Percentiles rank a stretch among this genome's conserved stretches.
Evolutionary conservation across 768 basidiomycete genomes (phyloP).

Genomic region (Mycena alexandri): DNA sequence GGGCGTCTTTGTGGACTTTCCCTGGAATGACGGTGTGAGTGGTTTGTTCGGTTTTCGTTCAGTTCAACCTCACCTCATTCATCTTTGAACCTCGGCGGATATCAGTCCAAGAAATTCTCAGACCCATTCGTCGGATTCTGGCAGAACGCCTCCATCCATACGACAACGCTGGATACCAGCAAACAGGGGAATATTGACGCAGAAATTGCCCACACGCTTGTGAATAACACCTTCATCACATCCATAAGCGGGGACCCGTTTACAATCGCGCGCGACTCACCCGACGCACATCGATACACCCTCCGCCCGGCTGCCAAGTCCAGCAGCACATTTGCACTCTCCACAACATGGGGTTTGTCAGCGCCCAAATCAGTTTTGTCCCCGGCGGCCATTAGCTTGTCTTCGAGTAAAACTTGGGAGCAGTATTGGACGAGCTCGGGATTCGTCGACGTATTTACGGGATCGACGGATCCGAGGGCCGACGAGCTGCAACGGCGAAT

Average conservation of each 20-base stretch:
- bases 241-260: slow-evolving; percentile 56
- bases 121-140: slow-evolving; percentile 71
- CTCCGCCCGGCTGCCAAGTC: slow-evolving; percentile 49
- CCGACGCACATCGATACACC: slow-evolving; percentile 61
- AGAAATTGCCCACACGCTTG: slow-evolving; percentile 58
- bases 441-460: slow-evolving; percentile 65
- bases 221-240: slow-evolving; percentile 56
- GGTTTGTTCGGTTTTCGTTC: background rate
- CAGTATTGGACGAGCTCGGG: slow-evolving; percentile 62
- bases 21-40: slow-evolving; percentile 68
- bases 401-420: slow-evolving; percentile 58
- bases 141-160: slow-evolving; percentile 62
- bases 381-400: slow-evolving; percentile 44
- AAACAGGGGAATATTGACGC: slow-evolving; percentile 44
- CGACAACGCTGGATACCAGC: slow-evolving; percentile 51
- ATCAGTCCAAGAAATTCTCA: slow-evolving; percentile 57
- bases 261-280: slow-evolving; percentile 56
- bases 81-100: background rate
- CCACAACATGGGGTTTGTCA: slow-evolving; percentile 49
- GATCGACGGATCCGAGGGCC: slow-evolving; percentile 62
- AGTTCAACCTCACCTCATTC: too few species aligned
- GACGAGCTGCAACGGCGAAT: slow-evolving; percentile 69
- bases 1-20: slow-evolving; percentile 68
- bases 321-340: slow-evolving; percentile 49
- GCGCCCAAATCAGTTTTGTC: slow-evolving; percentile 37